Base-by-base conservation (phyloP, 768 basidiomycete genomes). In the Agaricus subrufescens region DNA sequence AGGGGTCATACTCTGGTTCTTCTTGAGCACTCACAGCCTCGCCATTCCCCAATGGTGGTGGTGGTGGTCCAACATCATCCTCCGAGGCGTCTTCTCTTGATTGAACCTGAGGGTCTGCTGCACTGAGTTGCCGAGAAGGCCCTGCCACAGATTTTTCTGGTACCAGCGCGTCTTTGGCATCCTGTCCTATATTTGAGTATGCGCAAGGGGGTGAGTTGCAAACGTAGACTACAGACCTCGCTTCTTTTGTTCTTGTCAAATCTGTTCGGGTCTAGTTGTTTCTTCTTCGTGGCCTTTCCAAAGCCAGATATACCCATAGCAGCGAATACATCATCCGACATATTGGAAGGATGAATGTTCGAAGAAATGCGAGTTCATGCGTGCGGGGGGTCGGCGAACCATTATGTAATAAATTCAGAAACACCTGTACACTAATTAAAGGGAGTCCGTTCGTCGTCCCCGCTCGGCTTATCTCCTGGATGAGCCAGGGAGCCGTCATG, bases 291-390 rank as follows among this genome's bases (percentile, higher is more conserved):
- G 44, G 84, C 70, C 72, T 92, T 94, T 26, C 92, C 92, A 66
- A 94, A 94, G 25, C 88, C 88, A 63, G 83, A 63, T 55, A 94
- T 89, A 5, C 91, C 91, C 87, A 94, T 92, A 10, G 86, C 82
- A 2, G 87, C 84, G 63, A 92, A 79, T 19, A 92, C 71, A 58
- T 91, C 89, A 69, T 85, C 82, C 26, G 73, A 59, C 75, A 75
- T 73, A 49, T 43, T 63, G 47, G 40, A 14, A 40, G 43, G 19
- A 34, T 11, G 19, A 40, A 25, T 40, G 43, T 29, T 31, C 6
- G 45, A 12, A 37, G 53, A 52, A 50, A 43, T 37, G 46, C 49
- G 27, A 46, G 34, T 19, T 19, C 12, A 47, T 15, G 23, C 29
- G 10, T 46, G 45, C 50, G 46, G 54, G 40, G 47, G 54, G 19